Conservation (phyloP, 345 rosid genomes). For the Citrus sinensis region DNA sequence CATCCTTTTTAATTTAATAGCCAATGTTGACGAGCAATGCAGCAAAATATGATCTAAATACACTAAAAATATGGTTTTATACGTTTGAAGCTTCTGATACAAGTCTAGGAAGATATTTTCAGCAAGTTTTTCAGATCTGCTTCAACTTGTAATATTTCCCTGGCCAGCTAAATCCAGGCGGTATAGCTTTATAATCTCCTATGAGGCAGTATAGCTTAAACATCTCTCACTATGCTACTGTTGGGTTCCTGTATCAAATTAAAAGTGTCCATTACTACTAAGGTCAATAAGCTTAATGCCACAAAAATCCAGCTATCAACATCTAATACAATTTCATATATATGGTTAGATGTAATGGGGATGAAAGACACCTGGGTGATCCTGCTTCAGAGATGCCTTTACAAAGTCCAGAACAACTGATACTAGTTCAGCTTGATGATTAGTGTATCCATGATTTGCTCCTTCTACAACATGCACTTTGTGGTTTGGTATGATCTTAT, state of each 20-base stretch:
- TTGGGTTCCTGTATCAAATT: background rate
- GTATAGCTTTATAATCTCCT: background rate
- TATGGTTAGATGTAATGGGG: background rate
- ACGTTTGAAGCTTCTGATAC: background rate
- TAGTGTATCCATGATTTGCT: conserved; percentile 62
- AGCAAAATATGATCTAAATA: background rate
- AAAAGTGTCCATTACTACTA: background rate
- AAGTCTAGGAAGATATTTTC: background rate
- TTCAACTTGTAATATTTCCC: background rate
- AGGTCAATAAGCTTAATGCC: background rate
- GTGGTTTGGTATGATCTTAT: conserved; percentile 68
- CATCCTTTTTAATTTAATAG: too few species aligned
- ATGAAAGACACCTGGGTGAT: conserved; percentile 1
- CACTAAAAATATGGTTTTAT: background rate
- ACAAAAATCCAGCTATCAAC: background rate
- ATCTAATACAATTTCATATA: background rate
- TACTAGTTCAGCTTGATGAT: conserved; percentile 52
- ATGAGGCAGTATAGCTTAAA: background rate
- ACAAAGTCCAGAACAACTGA: conserved; percentile 51
- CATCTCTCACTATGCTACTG: background rate
- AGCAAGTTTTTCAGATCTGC: background rate
- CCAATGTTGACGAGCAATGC: background rate
- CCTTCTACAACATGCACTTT: conserved; percentile 53
- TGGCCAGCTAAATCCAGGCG: background rate
- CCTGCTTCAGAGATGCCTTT: conserved; percentile 25